Evolutionary conservation across 129 eudicot genomes (phyloP).

Genomic region (Flaveria ramosissima): DNA sequence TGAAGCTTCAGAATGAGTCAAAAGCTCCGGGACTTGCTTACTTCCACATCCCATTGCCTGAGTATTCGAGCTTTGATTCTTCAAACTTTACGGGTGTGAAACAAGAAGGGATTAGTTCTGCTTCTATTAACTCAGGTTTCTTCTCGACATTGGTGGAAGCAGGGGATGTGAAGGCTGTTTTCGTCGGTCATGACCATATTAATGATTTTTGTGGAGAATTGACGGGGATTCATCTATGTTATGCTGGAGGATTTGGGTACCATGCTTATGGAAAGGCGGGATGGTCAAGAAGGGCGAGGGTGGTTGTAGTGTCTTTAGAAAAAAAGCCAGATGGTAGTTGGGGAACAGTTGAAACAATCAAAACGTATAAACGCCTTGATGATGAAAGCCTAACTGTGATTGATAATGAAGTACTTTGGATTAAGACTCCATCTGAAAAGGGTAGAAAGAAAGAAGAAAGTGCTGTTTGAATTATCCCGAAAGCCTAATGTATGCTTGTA

Average conservation of each 20-base stretch:
- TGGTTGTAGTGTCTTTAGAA: conserved; percentile 67
- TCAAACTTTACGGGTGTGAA: conserved; percentile 78
- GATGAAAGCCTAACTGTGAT: conserved; percentile 64
- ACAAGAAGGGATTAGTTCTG: conserved; percentile 87
- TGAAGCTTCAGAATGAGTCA: conserved; percentile 38
- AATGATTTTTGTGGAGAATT: conserved; percentile 90
- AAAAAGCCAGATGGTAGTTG: conserved; percentile 51
- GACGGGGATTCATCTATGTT: conserved; percentile 66
- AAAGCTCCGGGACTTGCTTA: conserved; percentile 81
- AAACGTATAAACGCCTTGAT: conserved; percentile 81
- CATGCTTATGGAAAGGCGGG: conserved; percentile 98
- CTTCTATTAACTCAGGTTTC: conserved; percentile 79
- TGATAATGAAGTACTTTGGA: conserved; percentile 77
- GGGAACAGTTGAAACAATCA: conserved; percentile 80
- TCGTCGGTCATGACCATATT: conserved; percentile 85
- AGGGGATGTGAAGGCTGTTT: conserved; percentile 88
- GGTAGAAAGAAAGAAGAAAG: conserved; percentile 28
- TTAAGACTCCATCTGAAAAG: conserved; percentile 41
- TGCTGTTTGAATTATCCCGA: not conserved
- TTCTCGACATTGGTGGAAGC: conserved; percentile 66
- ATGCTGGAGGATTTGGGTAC: conserved; percentile 94
- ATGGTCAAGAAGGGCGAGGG: conserved; percentile 89
- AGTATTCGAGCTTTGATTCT: conserved; percentile 60
- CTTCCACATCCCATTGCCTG: conserved; percentile 92
- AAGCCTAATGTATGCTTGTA: conserved; percentile 1